phyloP scores from a whole-genome alignment of 2,329 filamentous ascomycete genomes.

The Didymellaceae sp. region DNA sequence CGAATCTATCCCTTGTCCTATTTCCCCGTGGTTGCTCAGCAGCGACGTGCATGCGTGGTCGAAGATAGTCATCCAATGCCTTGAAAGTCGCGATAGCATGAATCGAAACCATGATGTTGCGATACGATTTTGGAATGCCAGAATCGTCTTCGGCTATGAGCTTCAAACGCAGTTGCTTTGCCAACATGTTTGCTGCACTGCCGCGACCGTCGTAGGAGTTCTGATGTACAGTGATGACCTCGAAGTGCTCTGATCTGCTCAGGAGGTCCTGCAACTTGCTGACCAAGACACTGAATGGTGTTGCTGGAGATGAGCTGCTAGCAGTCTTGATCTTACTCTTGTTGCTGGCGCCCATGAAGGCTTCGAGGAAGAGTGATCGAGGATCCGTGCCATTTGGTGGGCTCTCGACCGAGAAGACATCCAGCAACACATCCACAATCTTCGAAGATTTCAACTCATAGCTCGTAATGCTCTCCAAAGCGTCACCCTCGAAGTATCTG shows the following conservation, averaged over 20 bases:
- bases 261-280: constrained; percentile 95
- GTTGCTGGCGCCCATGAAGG: constrained; percentile 83
- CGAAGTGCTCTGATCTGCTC: constrained; percentile 96
- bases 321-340: constrained; percentile 67
- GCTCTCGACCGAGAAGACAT: constrained; percentile 78
- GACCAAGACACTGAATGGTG: constrained; percentile 87
- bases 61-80: constrained; percentile 91
- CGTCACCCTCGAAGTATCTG: constrained; percentile 84
- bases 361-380: constrained; percentile 82
- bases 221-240: constrained; percentile 93
- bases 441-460: constrained; percentile 91
- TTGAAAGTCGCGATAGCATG: constrained; percentile 99
- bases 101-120: constrained; percentile 97
- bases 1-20: constrained; percentile 68
- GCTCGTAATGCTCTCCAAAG: constrained; percentile 91
- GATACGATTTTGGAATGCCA: constrained; percentile 84
- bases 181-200: constrained; percentile 93
- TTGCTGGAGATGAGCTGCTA: constrained; percentile 72
- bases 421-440: constrained; percentile 81
- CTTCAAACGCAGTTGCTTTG: constrained; percentile 90
- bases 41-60: constrained; percentile 80
- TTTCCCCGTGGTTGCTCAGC: constrained; percentile 75
- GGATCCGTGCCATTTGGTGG: constrained; percentile 64
- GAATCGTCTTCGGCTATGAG: constrained; percentile 89
- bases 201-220: constrained; percentile 90